A percentile compares a stretch with the other conserved stretches of the same genome.
phyloP scores from a whole-genome alignment of 108 stramenopile species.

The Cylindrotheca fusiformis region DNA sequence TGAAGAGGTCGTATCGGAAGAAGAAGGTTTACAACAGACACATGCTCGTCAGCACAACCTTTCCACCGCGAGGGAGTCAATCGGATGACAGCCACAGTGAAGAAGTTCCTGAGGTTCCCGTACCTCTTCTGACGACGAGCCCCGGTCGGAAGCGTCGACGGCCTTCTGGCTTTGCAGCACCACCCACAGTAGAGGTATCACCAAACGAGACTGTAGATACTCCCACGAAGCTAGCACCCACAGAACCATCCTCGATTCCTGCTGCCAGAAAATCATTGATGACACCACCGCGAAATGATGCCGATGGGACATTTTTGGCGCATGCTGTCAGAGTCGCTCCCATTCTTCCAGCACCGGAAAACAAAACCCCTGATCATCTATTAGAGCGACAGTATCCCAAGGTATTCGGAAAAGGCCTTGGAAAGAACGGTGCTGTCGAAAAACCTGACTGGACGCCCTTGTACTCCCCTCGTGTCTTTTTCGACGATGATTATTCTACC shows the following conservation, averaged over 20 bases:
- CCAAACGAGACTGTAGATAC: neutral
- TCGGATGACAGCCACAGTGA: neutral
- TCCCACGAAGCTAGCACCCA: neutral
- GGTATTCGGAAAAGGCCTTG: neutral
- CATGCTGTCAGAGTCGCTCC: slow-evolving; percentile 28
- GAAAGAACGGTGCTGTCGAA: neutral
- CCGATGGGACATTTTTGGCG: slow-evolving; percentile 24
- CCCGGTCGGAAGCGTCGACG: neutral
- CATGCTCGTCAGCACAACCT: neutral
- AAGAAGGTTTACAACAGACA: neutral
- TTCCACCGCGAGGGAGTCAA: no score
- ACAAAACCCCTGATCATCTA: neutral
- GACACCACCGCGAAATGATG: slow-evolving; percentile 15
- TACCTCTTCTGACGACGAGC: neutral
- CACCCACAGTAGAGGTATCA: neutral
- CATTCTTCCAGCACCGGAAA: slow-evolving; percentile 19
- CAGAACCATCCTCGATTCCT: neutral
- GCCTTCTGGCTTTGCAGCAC: neutral
- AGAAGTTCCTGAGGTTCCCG: neutral
- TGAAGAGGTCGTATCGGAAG: neutral
- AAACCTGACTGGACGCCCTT: slow-evolving; percentile 26
- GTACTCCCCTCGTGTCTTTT: slow-evolving; percentile 25
- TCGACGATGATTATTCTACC: slow-evolving; percentile 28
- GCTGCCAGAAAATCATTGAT: neutral
- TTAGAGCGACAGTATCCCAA: neutral